Base-by-base conservation (phyloP, 2,329 filamentous ascomycete genomes). In the Acrodontium crateriforme region DNA sequence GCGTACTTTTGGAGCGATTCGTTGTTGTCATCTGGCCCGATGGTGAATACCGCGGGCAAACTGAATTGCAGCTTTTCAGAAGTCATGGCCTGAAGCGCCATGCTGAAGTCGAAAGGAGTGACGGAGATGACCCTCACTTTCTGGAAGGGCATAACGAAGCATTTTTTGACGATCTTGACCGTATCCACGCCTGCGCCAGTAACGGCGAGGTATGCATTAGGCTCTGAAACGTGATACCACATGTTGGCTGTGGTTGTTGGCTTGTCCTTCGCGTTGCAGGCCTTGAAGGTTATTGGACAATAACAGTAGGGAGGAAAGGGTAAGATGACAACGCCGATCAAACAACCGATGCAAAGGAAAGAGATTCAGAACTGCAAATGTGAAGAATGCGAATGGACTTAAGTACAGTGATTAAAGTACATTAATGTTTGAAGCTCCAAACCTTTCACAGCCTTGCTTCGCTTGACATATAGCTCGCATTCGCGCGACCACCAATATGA, bases 31-130 rank as follows among this genome's bases (percentile, higher is more conserved):
- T 83, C 73, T 0, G 83, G 82, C 9, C 82, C 82, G 34, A 89
- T 77, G 19, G 82, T 89, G 57, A 89, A 89, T 37, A 89, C 79
- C 8, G 83, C 80, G 2, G 81, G 82, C 0, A 89, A 67, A 4
- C 74, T 65, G 50, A 89, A 85, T 38, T 85, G 78, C 3, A 89
- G 66, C 53, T 91, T 91, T 59, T 91, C 83, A 44, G 76, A 72
- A 11, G 82, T 91, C 82, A 91, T 92, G 31, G 82, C 82, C 49
- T 85, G 79, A 2, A 91, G 61, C 31, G 74, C 74, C 66, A 91
- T 80, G 33, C 69, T 71, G 55, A 89, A 87, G 55, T 91, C 82
- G 47, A 81, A 80, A 0, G 78, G 78, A 6, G 48, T 47, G 40
- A 49, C 47, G 23, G 40, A 39, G 29, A 50, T 39, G 35, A 47